These are phyloP conservation scores for Hypsizygus ulmarius DNA, from an alignment of 1,284 basidiomycete genomes.

Conservation along the genomic window DNA sequence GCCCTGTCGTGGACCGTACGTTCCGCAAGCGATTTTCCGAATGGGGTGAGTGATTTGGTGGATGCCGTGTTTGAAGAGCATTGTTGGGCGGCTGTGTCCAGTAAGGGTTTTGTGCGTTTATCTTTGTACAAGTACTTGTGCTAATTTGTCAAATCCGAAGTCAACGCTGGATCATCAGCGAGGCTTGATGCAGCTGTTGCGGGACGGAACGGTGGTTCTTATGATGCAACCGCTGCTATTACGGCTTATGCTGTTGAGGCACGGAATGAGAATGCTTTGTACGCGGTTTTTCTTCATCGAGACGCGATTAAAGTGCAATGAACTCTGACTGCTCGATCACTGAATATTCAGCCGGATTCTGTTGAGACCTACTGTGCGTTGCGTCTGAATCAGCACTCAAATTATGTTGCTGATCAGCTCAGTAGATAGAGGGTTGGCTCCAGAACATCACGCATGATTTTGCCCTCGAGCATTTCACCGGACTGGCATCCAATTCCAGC, in stretches of 20 bases:
- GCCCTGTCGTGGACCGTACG: slow-evolving; percentile 39
- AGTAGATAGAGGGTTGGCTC: slow-evolving; percentile 9
- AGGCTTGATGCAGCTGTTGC: slow-evolving; percentile 26
- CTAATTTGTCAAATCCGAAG: slow-evolving; percentile 20
- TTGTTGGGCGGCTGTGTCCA: slow-evolving; percentile 41
- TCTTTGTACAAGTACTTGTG: neutral
- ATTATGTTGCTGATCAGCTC: neutral
- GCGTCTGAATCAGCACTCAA: neutral
- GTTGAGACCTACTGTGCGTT: slow-evolving; percentile 28
- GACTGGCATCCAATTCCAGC: slow-evolving; percentile 18
- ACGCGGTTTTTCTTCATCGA: neutral
- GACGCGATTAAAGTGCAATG: neutral
- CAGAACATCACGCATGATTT: slow-evolving; percentile 21
- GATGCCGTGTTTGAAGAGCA: slow-evolving; percentile 38
- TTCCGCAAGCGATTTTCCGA: slow-evolving; percentile 39
- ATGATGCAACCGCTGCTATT: slow-evolving; percentile 32
- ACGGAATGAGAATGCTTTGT: slow-evolving; percentile 48
- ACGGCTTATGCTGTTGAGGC: slow-evolving; percentile 35
- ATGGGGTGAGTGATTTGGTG: slow-evolving; percentile 35
- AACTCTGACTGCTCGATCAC: slow-evolving; percentile 1
- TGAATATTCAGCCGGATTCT: slow-evolving; percentile 29
- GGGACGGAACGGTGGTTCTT: slow-evolving; percentile 23
- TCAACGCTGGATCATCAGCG: slow-evolving; percentile 37
- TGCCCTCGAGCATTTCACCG: slow-evolving; percentile 3
- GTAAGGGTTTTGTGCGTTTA: slow-evolving; percentile 24